Base-by-base conservation (phyloP, 1,284 basidiomycete genomes). In the Cutaneotrichosporon dermatis region DNA sequence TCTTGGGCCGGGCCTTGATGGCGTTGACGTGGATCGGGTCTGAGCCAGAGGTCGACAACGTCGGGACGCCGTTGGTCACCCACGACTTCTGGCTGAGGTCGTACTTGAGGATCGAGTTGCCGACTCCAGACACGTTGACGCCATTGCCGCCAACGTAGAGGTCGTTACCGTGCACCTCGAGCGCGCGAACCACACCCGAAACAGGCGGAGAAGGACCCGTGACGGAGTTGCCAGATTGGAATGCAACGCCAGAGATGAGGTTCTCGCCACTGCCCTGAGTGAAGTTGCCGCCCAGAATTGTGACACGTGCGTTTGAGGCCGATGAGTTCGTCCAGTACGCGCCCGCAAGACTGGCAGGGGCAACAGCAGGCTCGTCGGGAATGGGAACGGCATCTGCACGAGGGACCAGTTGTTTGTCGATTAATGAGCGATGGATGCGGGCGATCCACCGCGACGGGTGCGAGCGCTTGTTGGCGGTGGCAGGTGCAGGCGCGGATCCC, bases 201-300 rank as follows among this genome's bases (percentile, higher is more conserved):
- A 76, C 67, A 5, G 70, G 58, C 0, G 69, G 63, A 87, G 69
- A 68, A 83, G 76, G 71, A 13, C 95, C 82, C 1, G 85, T 81
- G 40, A 82, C 78, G 1, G 81, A 76, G 8, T 78, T 69, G 7
- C 84, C 77, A 72, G 91, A 82, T 74, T 95, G 96, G 51, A 93
- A 79, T 0, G 85, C 91, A 40, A 98, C 74, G 52, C 84, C 87
- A 63, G 81, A 80, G 34, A 73, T 64, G 34, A 65, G 54, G 34
- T 69, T 75, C 34, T 16, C 15, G 16, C 44, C 54, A 6, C 43
- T 16, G 8, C 77, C 69, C 1, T 82, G 78, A 4, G 87, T 85
- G 73, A 96, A 97, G 77, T 95, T 93, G 51, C 94, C 94, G 42
- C 92, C 94, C 54, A 98, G 80, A 64, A 97, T 85, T 42, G 85